Conservation (phyloP, 352 stramenopile genomes). For the Pythium sukuiense region DNA sequence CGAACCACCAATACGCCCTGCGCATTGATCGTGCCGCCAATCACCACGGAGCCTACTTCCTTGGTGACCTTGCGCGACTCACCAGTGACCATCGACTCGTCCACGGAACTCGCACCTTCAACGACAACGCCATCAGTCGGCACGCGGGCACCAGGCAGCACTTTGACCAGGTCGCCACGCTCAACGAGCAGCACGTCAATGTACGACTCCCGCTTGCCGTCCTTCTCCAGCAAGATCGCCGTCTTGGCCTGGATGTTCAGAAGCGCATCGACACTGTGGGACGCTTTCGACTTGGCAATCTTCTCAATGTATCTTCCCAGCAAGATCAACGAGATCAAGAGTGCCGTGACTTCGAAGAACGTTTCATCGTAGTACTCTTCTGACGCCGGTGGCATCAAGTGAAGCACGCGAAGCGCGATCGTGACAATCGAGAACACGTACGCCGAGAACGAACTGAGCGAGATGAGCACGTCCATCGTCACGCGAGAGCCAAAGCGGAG, state of each 20-base stretch:
- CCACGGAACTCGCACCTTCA: conserved; percentile 58
- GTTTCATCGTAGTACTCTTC: conserved; percentile 35
- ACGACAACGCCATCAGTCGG: conserved; percentile 76
- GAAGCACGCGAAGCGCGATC: conserved; percentile 28
- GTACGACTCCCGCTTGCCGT: conserved; percentile 53
- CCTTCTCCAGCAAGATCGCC: conserved; percentile 83
- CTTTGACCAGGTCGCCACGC: conserved; percentile 64
- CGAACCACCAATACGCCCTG: conserved; percentile 68
- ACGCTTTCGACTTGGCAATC: conserved; percentile 64
- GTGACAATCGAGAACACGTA: conserved; percentile 63
- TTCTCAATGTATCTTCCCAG: conserved; percentile 79
- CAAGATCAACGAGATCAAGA: conserved; percentile 72
- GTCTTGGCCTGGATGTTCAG: conserved; percentile 78
- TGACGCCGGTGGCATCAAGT: conserved; percentile 8
- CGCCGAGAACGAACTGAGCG: conserved; percentile 62
- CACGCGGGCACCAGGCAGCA: conserved; percentile 64
- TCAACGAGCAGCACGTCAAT: conserved; percentile 80
- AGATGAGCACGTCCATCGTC: conserved; percentile 81
- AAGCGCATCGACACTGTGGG: conserved; percentile 66
- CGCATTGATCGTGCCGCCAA: conserved; percentile 70
- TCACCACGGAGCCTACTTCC: conserved; percentile 52
- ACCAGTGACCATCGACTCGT: conserved; percentile 81
- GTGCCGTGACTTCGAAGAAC: conserved; percentile 73
- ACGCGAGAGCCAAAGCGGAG: conserved; percentile 60
- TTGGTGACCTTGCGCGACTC: conserved; percentile 72